phyloP scores from a whole-genome alignment of 306 rosid species.

The Pachyrhizus erosus region DNA sequence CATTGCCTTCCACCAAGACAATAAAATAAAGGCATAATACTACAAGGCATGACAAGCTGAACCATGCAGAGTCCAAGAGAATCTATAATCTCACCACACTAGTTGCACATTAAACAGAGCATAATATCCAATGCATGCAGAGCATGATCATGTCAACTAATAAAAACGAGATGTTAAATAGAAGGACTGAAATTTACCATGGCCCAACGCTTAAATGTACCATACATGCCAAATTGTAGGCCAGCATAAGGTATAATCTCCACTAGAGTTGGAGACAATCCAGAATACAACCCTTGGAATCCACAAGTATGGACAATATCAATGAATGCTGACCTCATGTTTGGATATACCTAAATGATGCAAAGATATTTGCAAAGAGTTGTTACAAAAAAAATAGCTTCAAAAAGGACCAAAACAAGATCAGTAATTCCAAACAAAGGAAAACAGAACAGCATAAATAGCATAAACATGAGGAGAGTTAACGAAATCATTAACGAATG shows the following conservation, averaged over 20 bases:
- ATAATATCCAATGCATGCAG: slow-evolving; percentile 20
- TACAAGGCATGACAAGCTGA: slow-evolving; percentile 12
- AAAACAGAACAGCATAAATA: slow-evolving; percentile 27
- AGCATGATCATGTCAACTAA: slow-evolving; percentile 6
- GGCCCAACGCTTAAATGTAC: slow-evolving; percentile 94
- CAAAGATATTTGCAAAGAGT: slow-evolving; percentile 35
- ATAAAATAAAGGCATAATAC: slow-evolving; percentile 27
- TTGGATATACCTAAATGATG: slow-evolving; percentile 77
- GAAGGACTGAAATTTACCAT: slow-evolving; percentile 55
- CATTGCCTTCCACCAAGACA: neutral
- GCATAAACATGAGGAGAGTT: neutral
- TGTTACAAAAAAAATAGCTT: slow-evolving; percentile 10
- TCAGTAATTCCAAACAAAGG: slow-evolving; percentile 22
- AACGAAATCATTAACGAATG: slow-evolving; percentile 21
- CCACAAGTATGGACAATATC: slow-evolving; percentile 77
- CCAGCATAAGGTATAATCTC: slow-evolving; percentile 99
- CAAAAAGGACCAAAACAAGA: slow-evolving; percentile 9
- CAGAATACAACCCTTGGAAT: slow-evolving; percentile 82
- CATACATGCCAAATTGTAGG: slow-evolving; percentile 91
- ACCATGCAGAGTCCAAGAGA: slow-evolving; percentile 24
- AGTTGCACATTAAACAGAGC: slow-evolving; percentile 12
- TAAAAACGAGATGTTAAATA: slow-evolving; percentile 5
- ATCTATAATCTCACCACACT: slow-evolving; percentile 10
- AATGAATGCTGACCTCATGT: slow-evolving; percentile 84
- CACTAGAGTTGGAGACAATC: slow-evolving; percentile 90